These are phyloP conservation scores for Scheffersomyces quercinus DNA, from an alignment of 1,139 yeast species.

Conservation along the genomic window DNA sequence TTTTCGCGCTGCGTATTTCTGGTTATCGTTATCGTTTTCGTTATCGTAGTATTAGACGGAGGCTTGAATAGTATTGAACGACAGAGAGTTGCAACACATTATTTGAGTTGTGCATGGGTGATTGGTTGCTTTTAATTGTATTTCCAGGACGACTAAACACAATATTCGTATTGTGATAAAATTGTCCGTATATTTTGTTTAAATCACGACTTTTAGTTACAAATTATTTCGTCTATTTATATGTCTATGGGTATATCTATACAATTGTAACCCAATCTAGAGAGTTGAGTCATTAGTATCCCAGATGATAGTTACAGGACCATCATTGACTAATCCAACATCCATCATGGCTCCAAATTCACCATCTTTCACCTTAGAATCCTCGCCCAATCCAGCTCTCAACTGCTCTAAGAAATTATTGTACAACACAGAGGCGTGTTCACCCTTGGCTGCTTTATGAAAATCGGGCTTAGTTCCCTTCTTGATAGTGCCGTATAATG, in stretches of 20 bases:
- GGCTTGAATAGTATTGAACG: no score
- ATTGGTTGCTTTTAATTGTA: no score
- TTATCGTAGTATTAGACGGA: no score
- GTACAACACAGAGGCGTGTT: constrained; percentile 67
- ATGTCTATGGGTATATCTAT: no score
- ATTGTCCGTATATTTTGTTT: no score
- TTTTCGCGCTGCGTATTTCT: no score
- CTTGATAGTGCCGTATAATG: constrained; percentile 77
- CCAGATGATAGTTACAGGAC: constrained; percentile 75
- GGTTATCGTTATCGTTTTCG: no score
- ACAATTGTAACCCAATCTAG: not conserved
- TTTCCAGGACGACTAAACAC: no score
- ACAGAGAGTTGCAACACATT: no score
- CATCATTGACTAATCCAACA: constrained; percentile 80
- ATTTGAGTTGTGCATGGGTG: no score
- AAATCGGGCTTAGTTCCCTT: constrained; percentile 95
- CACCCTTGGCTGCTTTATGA: constrained; percentile 84
- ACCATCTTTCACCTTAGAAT: constrained; percentile 75
- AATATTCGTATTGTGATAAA: no score
- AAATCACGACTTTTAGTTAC: no score
- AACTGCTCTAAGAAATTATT: constrained; percentile 55
- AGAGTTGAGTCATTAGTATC: constrained; percentile 50
- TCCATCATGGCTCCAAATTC: constrained; percentile 98
- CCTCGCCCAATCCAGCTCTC: constrained; percentile 56
- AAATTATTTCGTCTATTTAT: constrained; percentile 1